These are phyloP conservation scores for Sanguinoderma infundibulare DNA, from an alignment of 1,284 basidiomycete genomes.

Conservation along the genomic window DNA sequence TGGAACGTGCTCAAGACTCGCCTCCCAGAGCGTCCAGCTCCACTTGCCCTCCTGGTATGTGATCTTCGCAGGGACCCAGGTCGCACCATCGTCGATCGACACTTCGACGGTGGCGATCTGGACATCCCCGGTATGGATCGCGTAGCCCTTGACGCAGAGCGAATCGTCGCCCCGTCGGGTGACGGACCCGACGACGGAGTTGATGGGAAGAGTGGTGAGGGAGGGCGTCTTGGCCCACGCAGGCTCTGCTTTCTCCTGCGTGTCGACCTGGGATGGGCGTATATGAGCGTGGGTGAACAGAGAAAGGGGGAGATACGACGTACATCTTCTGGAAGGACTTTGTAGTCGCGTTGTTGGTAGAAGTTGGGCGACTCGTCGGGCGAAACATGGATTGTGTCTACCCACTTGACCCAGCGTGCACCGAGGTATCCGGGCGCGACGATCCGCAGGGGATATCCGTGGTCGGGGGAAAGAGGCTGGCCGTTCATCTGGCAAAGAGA, in stretches of 20 bases:
- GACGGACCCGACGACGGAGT: slow-evolving; percentile 57
- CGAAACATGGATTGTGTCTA: slow-evolving; percentile 62
- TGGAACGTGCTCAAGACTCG: slow-evolving; percentile 36
- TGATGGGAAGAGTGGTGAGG: slow-evolving; percentile 64
- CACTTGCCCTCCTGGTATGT: slow-evolving; percentile 66
- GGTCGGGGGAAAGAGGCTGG: slow-evolving; percentile 60
- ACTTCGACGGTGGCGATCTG: slow-evolving; percentile 56
- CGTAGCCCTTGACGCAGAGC: slow-evolving; percentile 62
- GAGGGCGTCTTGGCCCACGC: slow-evolving; percentile 55
- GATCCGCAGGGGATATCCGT: slow-evolving; percentile 72
- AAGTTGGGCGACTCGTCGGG: slow-evolving; percentile 62
- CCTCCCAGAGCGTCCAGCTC: slow-evolving; percentile 77
- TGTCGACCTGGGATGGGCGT: slow-evolving; percentile 23
- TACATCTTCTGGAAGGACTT: slow-evolving; percentile 62
- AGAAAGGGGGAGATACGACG: slow-evolving; percentile 11
- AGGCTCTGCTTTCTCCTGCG: slow-evolving; percentile 43
- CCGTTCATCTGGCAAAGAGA: slow-evolving; percentile 62
- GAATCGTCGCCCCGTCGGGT: slow-evolving; percentile 30
- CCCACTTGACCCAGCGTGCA: slow-evolving; percentile 82
- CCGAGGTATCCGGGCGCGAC: slow-evolving; percentile 75
- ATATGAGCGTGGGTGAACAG: background rate
- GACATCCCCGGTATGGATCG: slow-evolving; percentile 51
- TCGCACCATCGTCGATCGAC: slow-evolving; percentile 52
- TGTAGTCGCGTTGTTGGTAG: slow-evolving; percentile 73
- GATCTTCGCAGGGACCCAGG: slow-evolving; percentile 56